Conservation (phyloP, 2,329 filamentous ascomycete genomes). For the Huntiella bhutanensis region DNA sequence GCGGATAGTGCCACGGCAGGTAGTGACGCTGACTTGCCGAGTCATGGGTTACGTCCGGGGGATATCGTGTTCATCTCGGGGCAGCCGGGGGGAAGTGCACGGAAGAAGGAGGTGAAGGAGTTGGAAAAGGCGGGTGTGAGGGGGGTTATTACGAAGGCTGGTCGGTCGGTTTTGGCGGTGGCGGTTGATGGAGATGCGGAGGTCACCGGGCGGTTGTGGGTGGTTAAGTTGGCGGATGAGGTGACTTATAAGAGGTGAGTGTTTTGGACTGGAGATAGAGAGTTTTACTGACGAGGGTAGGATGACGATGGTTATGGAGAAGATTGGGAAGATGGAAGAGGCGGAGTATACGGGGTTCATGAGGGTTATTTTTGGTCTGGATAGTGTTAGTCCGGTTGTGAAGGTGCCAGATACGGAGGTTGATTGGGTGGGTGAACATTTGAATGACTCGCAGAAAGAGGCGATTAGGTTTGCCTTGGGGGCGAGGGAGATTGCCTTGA, state of each 20-base stretch:
- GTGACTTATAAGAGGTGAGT: conserved; percentile 40
- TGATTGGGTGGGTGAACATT: conserved; percentile 40
- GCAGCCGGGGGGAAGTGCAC: conserved; percentile 52
- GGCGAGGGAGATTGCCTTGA: conserved; percentile 64
- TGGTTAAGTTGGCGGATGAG: conserved; percentile 49
- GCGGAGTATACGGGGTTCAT: conserved; percentile 40
- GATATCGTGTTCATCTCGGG: conserved; percentile 63
- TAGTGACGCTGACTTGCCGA: conserved; percentile 33
- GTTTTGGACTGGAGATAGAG: background rate
- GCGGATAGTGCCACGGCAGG: conserved; percentile 49
- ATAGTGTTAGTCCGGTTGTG: conserved; percentile 30
- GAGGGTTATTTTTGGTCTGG: conserved; percentile 41
- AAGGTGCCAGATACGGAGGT: conserved; percentile 16
- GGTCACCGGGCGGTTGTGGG: conserved; percentile 35
- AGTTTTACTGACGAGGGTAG: background rate
- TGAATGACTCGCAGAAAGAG: conserved; percentile 50
- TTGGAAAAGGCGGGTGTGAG: conserved; percentile 47
- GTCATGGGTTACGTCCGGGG: conserved; percentile 57
- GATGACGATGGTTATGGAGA: conserved; percentile 45
- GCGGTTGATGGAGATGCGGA: conserved; percentile 40
- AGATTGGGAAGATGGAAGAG: conserved; percentile 37
- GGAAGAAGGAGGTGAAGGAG: conserved; percentile 53
- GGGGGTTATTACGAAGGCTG: conserved; percentile 51
- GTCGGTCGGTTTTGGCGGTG: conserved; percentile 39
- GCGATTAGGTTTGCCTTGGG: conserved; percentile 67